Conservation (phyloP, 2,329 filamentous ascomycete genomes). For the Aureobasidium lini region DNA sequence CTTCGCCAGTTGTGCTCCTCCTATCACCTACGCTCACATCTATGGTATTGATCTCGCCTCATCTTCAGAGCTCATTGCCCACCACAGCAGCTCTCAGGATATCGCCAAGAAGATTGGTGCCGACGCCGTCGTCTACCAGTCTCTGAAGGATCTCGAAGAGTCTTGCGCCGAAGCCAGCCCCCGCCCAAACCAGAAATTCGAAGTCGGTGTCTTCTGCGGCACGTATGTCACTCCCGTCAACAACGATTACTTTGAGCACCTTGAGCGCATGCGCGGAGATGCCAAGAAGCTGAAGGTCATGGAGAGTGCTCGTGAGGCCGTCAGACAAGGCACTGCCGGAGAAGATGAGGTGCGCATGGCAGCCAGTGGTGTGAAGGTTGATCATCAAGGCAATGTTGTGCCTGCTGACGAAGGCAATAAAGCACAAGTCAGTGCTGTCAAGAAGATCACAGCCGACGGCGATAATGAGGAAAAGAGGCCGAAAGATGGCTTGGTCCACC, state of each 20-base stretch:
- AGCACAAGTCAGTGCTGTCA: slow-evolving; percentile 6
- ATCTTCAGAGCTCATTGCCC: slow-evolving; percentile 62
- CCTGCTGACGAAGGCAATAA: slow-evolving; percentile 34
- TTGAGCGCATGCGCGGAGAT: slow-evolving; percentile 64
- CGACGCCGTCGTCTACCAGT: slow-evolving; percentile 70
- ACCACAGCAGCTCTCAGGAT: slow-evolving; percentile 53
- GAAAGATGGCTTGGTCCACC: slow-evolving; percentile 22
- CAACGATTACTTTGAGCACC: slow-evolving; percentile 72
- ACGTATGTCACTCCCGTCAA: slow-evolving; percentile 76
- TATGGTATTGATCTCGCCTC: slow-evolving; percentile 74
- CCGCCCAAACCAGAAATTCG: slow-evolving; percentile 59
- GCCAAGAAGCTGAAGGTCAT: slow-evolving; percentile 60
- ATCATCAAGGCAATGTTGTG: slow-evolving; percentile 49
- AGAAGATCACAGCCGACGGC: slow-evolving; percentile 19
- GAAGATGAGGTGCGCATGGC: slow-evolving; percentile 56
- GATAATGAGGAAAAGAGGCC: slow-evolving; percentile 23
- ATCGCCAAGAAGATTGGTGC: slow-evolving; percentile 64
- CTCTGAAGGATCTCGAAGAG: slow-evolving; percentile 68
- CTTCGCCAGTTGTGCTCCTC: slow-evolving; percentile 74
- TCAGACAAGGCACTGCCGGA: slow-evolving; percentile 55
- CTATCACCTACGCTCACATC: slow-evolving; percentile 77
- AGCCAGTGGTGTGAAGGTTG: slow-evolving; percentile 53
- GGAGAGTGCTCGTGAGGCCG: slow-evolving; percentile 56
- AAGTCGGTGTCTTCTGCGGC: slow-evolving; percentile 87
- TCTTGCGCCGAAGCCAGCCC: slow-evolving; percentile 68